These are phyloP conservation scores for Pyrenula massariospora DNA, from an alignment of 495 filamentous ascomycete species.

Conservation along the genomic window DNA sequence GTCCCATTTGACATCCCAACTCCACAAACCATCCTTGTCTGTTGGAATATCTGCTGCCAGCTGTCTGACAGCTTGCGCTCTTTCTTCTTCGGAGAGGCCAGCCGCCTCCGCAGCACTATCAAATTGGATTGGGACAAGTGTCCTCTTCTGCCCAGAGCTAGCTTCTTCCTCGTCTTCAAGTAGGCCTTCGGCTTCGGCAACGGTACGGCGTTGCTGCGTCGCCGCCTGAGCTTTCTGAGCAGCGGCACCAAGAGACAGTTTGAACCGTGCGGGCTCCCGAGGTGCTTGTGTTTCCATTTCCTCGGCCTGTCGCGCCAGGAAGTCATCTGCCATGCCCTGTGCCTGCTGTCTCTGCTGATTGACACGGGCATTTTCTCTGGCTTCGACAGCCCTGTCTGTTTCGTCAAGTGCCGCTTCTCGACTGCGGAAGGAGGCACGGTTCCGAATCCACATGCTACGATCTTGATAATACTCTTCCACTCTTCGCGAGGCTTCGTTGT, in stretches of 20 bases:
- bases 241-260: conserved; percentile 81
- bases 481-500: conserved; percentile 62
- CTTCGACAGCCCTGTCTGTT: conserved; percentile 65
- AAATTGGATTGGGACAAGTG: conserved; percentile 85
- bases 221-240: conserved; percentile 70
- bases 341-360: conserved; percentile 67
- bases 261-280: conserved; percentile 75
- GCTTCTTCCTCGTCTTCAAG: conserved; percentile 88
- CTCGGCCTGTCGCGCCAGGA: conserved; percentile 79
- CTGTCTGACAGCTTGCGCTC: conserved; percentile 63
- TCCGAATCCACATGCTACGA: conserved; percentile 71
- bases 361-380: conserved; percentile 56
- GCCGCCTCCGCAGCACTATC: conserved; percentile 60
- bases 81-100: conserved; percentile 71
- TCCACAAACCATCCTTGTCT: conserved; percentile 78
- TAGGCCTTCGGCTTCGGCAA: conserved; percentile 86
- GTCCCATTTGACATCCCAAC: conserved; percentile 88
- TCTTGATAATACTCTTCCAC: conserved; percentile 77
- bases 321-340: conserved; percentile 79
- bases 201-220: conserved; percentile 62
- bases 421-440: conserved; percentile 58
- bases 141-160: conserved; percentile 58
- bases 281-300: conserved; percentile 61
- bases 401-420: conserved; percentile 70
- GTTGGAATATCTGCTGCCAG: conserved; percentile 84